These are phyloP conservation scores for Phytophthora parvispora DNA, from an alignment of 352 stramenopile species.

Conservation along the genomic window DNA sequence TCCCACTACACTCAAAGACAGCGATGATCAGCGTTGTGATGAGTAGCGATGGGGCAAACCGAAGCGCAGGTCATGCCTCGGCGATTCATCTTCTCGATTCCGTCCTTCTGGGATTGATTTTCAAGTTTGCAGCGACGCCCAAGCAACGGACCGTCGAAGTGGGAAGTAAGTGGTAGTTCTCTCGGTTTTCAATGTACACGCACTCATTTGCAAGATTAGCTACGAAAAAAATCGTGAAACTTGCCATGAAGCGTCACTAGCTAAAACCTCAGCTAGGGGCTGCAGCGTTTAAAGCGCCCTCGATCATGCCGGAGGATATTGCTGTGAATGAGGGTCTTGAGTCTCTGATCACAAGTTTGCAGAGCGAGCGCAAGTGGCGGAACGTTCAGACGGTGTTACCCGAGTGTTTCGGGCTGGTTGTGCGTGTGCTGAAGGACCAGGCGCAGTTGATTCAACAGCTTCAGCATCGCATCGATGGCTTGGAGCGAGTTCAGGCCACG, in stretches of 20 bases:
- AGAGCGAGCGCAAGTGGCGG: slow-evolving; percentile 61
- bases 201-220: no score
- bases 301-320: neutral
- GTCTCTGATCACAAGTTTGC: slow-evolving; percentile 33
- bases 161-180: neutral
- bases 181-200: no score
- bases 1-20: neutral
- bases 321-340: neutral
- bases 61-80: no score
- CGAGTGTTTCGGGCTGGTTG: slow-evolving; percentile 50
- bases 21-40: neutral
- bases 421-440: slow-evolving; percentile 50
- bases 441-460: slow-evolving; percentile 32
- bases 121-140: neutral
- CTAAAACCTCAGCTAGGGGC: neutral
- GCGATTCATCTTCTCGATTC: neutral
- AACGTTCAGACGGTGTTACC: slow-evolving; percentile 72
- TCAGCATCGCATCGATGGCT: slow-evolving; percentile 19
- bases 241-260: slow-evolving; percentile 14
- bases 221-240: no score
- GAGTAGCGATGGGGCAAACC: neutral
- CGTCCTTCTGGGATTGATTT: neutral
- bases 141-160: neutral
- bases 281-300: neutral
- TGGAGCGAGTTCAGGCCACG: slow-evolving; percentile 13